Evolutionary conservation across 768 basidiomycete genomes (phyloP).

Genomic region (Mycena galericulata): DNA sequence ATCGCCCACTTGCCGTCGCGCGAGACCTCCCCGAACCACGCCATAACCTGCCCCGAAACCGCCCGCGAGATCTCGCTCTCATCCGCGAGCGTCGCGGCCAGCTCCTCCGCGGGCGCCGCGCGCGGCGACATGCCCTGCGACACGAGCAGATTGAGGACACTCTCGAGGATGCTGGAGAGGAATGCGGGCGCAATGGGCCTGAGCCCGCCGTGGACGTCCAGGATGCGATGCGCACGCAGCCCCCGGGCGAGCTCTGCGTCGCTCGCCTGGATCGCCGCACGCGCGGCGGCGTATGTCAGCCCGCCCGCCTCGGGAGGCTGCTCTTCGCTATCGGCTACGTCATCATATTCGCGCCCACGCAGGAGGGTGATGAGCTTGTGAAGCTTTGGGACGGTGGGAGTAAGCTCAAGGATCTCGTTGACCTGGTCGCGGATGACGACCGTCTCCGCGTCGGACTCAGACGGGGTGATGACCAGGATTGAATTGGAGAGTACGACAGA

Average conservation of each 20-base stretch:
- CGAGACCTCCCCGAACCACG: conserved; percentile 80
- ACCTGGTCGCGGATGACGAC: conserved; percentile 84
- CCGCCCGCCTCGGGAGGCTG: conserved; percentile 36
- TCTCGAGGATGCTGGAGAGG: conserved; percentile 77
- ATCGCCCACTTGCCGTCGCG: conserved; percentile 71
- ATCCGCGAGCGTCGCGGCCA: conserved; percentile 71
- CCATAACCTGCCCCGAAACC: conserved; percentile 77
- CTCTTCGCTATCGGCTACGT: conserved; percentile 63
- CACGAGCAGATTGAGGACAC: conserved; percentile 81
- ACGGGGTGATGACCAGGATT: conserved; percentile 75
- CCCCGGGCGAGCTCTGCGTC: conserved; percentile 77
- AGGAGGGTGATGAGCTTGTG: conserved; percentile 74
- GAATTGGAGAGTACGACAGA: conserved; percentile 93
- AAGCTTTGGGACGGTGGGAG: conserved; percentile 80
- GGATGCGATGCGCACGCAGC: conserved; percentile 75
- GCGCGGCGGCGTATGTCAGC: conserved; percentile 74
- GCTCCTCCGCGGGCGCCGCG: conserved; percentile 66
- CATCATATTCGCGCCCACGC: conserved; percentile 77
- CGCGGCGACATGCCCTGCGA: conserved; percentile 66
- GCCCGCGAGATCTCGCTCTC: conserved; percentile 77
- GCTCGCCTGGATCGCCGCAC: conserved; percentile 81
- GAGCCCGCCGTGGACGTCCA: conserved; percentile 77
- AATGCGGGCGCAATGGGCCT: conserved; percentile 77
- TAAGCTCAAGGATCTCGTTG: conserved; percentile 86
- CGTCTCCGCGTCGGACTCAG: conserved; percentile 50